phyloP scores from a whole-genome alignment of 1,284 basidiomycete genomes.

The Ustanciosporium gigantosporum region DNA sequence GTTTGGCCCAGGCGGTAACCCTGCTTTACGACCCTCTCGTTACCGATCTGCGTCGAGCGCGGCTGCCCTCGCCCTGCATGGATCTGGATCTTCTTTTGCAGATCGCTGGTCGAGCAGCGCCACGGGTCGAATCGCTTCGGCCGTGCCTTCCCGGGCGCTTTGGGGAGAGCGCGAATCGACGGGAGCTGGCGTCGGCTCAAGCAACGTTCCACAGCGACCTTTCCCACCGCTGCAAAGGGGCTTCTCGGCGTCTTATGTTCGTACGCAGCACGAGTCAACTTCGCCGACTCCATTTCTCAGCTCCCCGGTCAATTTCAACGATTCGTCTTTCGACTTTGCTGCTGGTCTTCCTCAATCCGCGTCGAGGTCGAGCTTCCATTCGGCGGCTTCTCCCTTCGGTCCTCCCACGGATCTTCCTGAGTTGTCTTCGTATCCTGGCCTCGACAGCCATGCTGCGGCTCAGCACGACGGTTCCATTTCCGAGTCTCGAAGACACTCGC shows the following conservation, averaged over 20 bases:
- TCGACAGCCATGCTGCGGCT: not conserved
- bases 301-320: constrained; percentile 25
- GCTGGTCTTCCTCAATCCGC: constrained; percentile 9
- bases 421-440: constrained; percentile 15
- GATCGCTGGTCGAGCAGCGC: constrained; percentile 28
- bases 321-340: constrained; percentile 11
- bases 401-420: constrained; percentile 11
- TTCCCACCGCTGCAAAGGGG: constrained; percentile 21
- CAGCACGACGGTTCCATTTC: constrained; percentile 10
- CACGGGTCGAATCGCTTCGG: constrained; percentile 13
- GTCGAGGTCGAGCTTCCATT: constrained; percentile 7
- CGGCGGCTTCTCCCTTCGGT: constrained; percentile 22
- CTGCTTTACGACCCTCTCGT: constrained; percentile 18
- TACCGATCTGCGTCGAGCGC: constrained; percentile 48
- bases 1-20: not conserved
- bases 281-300: constrained; percentile 24
- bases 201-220: constrained; percentile 12
- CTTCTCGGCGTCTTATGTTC: constrained; percentile 22
- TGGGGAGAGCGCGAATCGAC: constrained; percentile 23
- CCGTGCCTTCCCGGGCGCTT: constrained; percentile 10
- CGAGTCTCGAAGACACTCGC: constrained; percentile 49
- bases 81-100: constrained; percentile 9
- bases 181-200: not conserved
- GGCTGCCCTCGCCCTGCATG: constrained; percentile 36
- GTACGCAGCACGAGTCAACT: constrained; percentile 12